Evolutionary conservation across 2,329 filamentous ascomycete genomes (phyloP), one percentile per base, ranked within the genome.

Genomic region (Ophiognomonia clavigignenti-juglandacearum): DNA sequence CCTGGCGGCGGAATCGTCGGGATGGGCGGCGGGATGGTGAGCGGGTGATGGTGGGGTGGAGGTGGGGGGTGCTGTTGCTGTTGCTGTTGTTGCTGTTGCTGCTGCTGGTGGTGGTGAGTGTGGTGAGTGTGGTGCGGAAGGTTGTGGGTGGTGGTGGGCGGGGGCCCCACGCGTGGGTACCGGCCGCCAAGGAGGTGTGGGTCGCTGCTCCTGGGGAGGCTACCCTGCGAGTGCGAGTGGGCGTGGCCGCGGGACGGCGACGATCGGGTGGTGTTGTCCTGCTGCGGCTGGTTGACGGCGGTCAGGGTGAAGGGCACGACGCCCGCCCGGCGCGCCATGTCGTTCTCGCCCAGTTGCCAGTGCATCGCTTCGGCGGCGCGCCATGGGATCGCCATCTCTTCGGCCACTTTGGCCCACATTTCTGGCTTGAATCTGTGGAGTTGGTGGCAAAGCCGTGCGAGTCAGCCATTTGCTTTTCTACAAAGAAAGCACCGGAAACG

Each of bases 321-420:
- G 37, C 93, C 93, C 35, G 92, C 92, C 49, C 92, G 85, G 52
- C 86, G 81, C 39, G 91, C 91, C 89, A 98, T 97, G 59, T 97
- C 93, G 57, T 83, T 75, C 64, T 96, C 89, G 53, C 92, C 92
- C 46, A 98, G 75, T 61, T 95, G 87, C 92, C 93, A 98, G 68
- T 97, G 93, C 91, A 96, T 96, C 4, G 89, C 91, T 68, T 98
- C 92, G 39, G 88, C 92, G 16, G 93, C 90, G 60, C 93, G 80
- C 92, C 92, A 97, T 29, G 92, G 93, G 48, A 96, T 85, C 24
- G 83, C 84, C 84, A 98, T 92, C 67, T 97, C 92, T 64, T 93
- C 89, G 35, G 91, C 90, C 19, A 97, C 87, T 61, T 92, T 93
- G 51, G 88, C 83, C 92, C 92, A 98, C 89, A 97, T 97, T 62